Conservation (phyloP, 2,329 filamentous ascomycete species). For the Salinomyces thailandicus region DNA sequence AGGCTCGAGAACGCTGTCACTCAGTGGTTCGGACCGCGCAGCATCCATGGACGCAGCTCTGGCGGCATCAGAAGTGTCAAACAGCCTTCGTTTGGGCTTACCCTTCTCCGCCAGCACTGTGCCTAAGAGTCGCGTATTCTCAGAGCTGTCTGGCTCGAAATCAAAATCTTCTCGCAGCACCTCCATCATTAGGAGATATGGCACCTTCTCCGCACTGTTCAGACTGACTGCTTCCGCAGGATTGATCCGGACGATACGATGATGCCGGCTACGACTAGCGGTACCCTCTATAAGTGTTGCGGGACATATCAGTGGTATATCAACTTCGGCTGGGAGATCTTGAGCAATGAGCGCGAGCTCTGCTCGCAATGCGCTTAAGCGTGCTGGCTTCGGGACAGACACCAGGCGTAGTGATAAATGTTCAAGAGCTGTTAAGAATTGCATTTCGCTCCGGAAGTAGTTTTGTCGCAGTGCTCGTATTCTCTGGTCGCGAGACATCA, state of each 20-base stretch:
- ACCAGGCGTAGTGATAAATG: slow-evolving; percentile 79
- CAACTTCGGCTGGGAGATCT: slow-evolving; percentile 71
- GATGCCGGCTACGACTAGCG: slow-evolving; percentile 66
- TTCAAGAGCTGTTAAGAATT: slow-evolving; percentile 69
- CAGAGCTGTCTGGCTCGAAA: slow-evolving; percentile 63
- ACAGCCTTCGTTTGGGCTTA: slow-evolving; percentile 40
- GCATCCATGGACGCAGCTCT: slow-evolving; percentile 33
- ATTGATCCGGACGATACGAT: slow-evolving; percentile 72
- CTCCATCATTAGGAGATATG: slow-evolving; percentile 76
- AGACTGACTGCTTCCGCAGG: slow-evolving; percentile 75
- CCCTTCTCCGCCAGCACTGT: slow-evolving; percentile 58
- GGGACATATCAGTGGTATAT: slow-evolving; percentile 72
- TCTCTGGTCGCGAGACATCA: slow-evolving; percentile 56
- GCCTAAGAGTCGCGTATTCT: slow-evolving; percentile 58
- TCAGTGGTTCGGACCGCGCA: slow-evolving; percentile 32
- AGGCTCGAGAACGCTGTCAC: slow-evolving; percentile 78
- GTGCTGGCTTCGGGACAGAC: slow-evolving; percentile 68
- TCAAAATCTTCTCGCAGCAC: slow-evolving; percentile 72
- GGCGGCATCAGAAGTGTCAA: slow-evolving; percentile 53
- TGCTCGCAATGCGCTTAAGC: slow-evolving; percentile 68
- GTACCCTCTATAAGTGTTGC: slow-evolving; percentile 61
- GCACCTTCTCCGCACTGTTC: slow-evolving; percentile 79
- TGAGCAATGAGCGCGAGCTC: slow-evolving; percentile 72
- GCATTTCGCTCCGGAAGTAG: slow-evolving; percentile 72
- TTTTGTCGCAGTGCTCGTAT: slow-evolving; percentile 65